Percentiles rank a stretch among this genome's conserved stretches.
Evolutionary conservation across 257 asterid species (phyloP).

Genomic region (Penstemon barbatus): DNA sequence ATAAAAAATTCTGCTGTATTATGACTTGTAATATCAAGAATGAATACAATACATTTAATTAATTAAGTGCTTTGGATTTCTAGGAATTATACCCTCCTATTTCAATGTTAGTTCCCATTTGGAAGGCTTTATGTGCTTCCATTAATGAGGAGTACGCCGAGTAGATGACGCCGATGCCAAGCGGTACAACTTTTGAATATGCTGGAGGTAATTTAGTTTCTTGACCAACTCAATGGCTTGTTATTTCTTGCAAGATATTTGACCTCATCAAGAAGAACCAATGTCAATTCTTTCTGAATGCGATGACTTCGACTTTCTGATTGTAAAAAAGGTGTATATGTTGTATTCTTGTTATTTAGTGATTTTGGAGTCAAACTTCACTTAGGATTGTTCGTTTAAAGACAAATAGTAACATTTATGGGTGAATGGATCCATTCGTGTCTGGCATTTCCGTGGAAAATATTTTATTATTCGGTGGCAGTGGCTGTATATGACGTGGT

Average conservation of each 20-base stretch:
- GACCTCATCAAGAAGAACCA: no score
- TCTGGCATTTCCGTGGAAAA: no score
- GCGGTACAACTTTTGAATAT: neutral
- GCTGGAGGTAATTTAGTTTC: neutral
- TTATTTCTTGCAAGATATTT: neutral
- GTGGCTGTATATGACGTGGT: no score
- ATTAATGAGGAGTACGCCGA: slow-evolving; percentile 24
- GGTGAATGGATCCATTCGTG: no score
- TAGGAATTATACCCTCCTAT: slow-evolving; percentile 74
- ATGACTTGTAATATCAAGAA: slow-evolving; percentile 1
- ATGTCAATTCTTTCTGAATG: neutral
- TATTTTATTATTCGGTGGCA: no score
- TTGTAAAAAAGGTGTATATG: no score
- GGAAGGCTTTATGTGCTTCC: slow-evolving; percentile 80
- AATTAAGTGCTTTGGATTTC: slow-evolving; percentile 7
- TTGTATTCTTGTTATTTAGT: no score
- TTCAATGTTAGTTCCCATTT: slow-evolving; percentile 73
- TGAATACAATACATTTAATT: neutral
- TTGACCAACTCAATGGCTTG: neutral
- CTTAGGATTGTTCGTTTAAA: no score
- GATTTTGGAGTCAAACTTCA: no score
- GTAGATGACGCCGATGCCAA: slow-evolving; percentile 15
- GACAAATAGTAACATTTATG: no score
- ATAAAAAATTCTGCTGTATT: neutral
- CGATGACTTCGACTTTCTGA: neutral